Percentiles rank a stretch among this genome's conserved stretches.
Evolutionary conservation across 148 eudicot genomes (phyloP).

Genomic region (Mesembryanthemum crystallinum): DNA sequence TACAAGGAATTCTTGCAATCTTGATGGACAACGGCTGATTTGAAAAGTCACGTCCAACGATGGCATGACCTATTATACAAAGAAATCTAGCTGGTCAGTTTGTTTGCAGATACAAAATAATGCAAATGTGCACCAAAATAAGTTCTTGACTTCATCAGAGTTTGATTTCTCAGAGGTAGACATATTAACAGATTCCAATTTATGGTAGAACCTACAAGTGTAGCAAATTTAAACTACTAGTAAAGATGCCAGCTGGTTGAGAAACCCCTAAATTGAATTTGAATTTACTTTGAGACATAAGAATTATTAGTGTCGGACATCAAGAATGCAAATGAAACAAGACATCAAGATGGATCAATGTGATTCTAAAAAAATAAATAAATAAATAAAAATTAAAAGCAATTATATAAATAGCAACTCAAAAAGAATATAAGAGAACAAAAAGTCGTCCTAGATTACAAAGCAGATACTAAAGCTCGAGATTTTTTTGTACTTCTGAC

Average conservation of each 20-base stretch:
- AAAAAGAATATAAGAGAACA: too few species aligned
- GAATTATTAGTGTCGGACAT: neutral
- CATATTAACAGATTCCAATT: neutral
- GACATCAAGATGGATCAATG: neutral
- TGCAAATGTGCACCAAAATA: neutral
- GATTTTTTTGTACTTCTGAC: too few species aligned
- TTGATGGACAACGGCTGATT: constrained; percentile 70
- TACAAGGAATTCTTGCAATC: constrained; percentile 68
- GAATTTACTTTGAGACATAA: neutral
- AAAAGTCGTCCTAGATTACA: too few species aligned
- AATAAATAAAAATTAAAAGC: too few species aligned
- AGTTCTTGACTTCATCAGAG: neutral
- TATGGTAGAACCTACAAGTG: neutral
- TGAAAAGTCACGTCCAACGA: constrained; percentile 78
- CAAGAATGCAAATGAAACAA: neutral
- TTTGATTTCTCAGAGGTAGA: neutral
- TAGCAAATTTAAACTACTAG: neutral
- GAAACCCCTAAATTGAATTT: neutral
- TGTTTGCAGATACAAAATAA: neutral
- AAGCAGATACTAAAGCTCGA: too few species aligned
- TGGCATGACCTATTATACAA: constrained; percentile 62
- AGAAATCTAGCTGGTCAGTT: constrained; percentile 6
- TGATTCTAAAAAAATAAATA: too few species aligned
- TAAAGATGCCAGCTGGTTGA: neutral
- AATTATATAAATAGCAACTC: too few species aligned